Evolutionary conservation across 345 rosid genomes (phyloP), one percentile per base, ranked within the genome.

Genomic region (Lumnitzera littorea): DNA sequence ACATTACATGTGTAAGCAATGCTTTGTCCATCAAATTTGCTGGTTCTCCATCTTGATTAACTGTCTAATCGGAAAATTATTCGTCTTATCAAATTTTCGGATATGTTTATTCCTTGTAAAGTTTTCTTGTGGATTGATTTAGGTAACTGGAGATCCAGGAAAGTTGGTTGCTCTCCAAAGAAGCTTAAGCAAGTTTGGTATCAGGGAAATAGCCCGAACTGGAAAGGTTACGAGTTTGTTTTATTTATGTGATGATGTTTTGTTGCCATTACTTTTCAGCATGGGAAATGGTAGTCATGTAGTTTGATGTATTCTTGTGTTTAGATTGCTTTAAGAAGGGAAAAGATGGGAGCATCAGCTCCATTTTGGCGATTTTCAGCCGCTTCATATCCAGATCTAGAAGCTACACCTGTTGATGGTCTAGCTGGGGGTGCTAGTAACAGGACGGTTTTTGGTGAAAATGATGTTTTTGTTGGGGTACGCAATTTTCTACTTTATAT

Each of bases 111-210:
- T 36, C 43, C 43, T 36, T 36, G 43, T 50, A 12, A 50, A 50
- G n/a, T 16, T 16, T 16, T 50, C 15, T 50, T 50, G 11, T 16
- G 8, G 15, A 50, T 50, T 51, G 27, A n/a, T 46, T 49, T 56
- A 94, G 99, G 91, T 90, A 56, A 94, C 97, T 58, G 99, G 99
- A 67, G 99, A 90, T 76, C 99, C 97, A 47, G 99, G 99, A 56
- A 94, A 94, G 74, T 84, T 94, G 81, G 88, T 63, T 67, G 99
- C 95, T 61, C 95, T 90, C 24, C 87, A 78, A 71, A 81, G 95
- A 76, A 94, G 86, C 73, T 65, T 94, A 68, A 78, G 77, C 72
- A 94, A 94, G 69, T 90, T 94, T 79, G 91, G 96, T 53, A 83
- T 94, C 77, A 87, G 65, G 72, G 97, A 94, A 83, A 81, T 94